phyloP scores from a whole-genome alignment of 768 basidiomycete genomes.

The Tylopilus vinaceipallidus region DNA sequence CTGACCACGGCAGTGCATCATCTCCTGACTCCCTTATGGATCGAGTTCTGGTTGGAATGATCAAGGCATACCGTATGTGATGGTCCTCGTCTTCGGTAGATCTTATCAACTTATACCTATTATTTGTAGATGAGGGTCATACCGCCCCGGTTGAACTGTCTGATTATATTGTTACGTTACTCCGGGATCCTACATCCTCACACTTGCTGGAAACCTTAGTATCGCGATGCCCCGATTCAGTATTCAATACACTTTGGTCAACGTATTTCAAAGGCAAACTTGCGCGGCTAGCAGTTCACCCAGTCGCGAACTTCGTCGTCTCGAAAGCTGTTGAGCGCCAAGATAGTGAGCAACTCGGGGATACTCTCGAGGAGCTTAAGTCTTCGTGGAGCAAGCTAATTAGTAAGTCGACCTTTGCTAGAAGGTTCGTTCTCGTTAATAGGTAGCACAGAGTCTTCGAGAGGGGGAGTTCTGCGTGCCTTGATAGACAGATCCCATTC shows the following conservation, averaged over 20 bases:
- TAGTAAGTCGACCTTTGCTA: constrained; percentile 46
- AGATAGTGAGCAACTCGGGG: constrained; percentile 51
- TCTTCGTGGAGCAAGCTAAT: constrained; percentile 60
- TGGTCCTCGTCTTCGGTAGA: background rate
- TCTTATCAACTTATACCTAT: constrained; percentile 1
- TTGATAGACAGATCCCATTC: constrained; percentile 64
- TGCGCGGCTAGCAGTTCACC: constrained; percentile 72
- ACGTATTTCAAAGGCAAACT: constrained; percentile 78
- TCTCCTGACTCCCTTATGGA: constrained; percentile 77
- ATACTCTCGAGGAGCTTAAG: constrained; percentile 58
- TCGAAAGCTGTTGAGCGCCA: constrained; percentile 73
- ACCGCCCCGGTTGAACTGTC: constrained; percentile 47
- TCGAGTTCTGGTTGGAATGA: constrained; percentile 69
- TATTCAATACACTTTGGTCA: constrained; percentile 71
- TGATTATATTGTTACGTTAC: constrained; percentile 78
- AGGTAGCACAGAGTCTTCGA: constrained; percentile 48
- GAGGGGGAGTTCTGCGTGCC: constrained; percentile 78
- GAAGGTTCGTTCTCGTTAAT: constrained; percentile 2
- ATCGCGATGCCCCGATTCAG: constrained; percentile 51
- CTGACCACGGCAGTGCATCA: constrained; percentile 57
- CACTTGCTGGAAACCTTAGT: constrained; percentile 87
- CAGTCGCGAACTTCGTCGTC: constrained; percentile 92
- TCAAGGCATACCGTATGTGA: constrained; percentile 60
- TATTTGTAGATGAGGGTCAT: constrained; percentile 39
- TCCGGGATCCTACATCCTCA: constrained; percentile 85